Evolutionary conservation across 306 rosid genomes (phyloP).

Genomic region (Geum urbanum): DNA sequence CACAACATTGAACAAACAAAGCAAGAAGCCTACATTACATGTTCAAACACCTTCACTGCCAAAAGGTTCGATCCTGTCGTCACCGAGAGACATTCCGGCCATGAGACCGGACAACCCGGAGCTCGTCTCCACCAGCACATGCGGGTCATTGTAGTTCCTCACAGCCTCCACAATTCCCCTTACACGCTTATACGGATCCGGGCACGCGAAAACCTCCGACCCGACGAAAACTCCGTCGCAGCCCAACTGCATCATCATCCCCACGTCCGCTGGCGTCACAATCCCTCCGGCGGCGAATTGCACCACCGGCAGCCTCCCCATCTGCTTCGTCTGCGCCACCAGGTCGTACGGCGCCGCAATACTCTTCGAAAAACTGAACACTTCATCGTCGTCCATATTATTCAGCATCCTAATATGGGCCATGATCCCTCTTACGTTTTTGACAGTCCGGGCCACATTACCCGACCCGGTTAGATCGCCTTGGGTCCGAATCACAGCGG

Average conservation of each 20-base stretch:
- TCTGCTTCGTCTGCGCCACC: slow-evolving; percentile 53
- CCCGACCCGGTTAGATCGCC: slow-evolving; percentile 53
- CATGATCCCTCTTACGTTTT: slow-evolving; percentile 54
- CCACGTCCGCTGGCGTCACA: slow-evolving; percentile 81
- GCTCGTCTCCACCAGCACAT: slow-evolving; percentile 49
- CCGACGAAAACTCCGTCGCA: slow-evolving; percentile 73
- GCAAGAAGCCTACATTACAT: slow-evolving; percentile 5
- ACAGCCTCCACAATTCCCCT: slow-evolving; percentile 57
- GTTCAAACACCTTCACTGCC: slow-evolving; percentile 24
- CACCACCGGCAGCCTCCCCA: slow-evolving; percentile 62
- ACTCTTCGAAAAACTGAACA: slow-evolving; percentile 53
- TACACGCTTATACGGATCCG: slow-evolving; percentile 53
- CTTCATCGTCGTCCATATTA: slow-evolving; percentile 79
- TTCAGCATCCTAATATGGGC: slow-evolving; percentile 47
- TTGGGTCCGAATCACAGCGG: slow-evolving; percentile 57
- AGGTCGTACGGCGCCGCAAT: slow-evolving; percentile 73
- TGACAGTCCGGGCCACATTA: slow-evolving; percentile 35
- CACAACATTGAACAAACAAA: neutral
- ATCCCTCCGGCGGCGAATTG: slow-evolving; percentile 75
- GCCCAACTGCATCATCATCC: slow-evolving; percentile 81
- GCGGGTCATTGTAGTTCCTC: slow-evolving; percentile 56
- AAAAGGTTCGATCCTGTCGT: slow-evolving; percentile 43
- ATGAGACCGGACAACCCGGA: slow-evolving; percentile 35
- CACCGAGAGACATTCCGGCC: slow-evolving; percentile 41
- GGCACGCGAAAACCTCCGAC: slow-evolving; percentile 43